These are phyloP conservation scores for Xylaria bambusicola DNA, from an alignment of 495 filamentous ascomycete genomes.

Conservation along the genomic window DNA sequence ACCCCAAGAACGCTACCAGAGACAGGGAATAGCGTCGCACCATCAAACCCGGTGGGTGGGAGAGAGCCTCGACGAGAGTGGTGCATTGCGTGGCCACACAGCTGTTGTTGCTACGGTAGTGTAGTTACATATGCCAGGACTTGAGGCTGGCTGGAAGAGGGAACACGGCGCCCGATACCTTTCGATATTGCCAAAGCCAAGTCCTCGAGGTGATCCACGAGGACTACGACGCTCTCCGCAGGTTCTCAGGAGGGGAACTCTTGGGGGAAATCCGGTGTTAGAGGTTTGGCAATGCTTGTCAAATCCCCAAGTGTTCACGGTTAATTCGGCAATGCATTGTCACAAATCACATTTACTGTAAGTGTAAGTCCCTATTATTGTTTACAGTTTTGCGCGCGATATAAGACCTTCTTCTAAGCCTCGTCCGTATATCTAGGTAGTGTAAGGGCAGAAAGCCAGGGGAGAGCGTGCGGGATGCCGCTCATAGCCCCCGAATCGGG, in stretches of 20 bases:
- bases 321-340: background rate
- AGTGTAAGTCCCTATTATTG: no score
- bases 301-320: background rate
- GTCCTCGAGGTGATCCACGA: conserved; percentile 10
- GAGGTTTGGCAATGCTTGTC: background rate
- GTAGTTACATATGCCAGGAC: background rate
- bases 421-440: no score
- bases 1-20: background rate
- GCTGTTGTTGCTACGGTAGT: background rate
- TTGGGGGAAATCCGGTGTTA: conserved; percentile 4
- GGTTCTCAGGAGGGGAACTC: background rate
- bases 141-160: background rate
- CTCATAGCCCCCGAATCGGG: background rate
- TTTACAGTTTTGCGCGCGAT: no score
- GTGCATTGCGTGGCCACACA: no score
- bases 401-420: no score
- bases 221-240: background rate
- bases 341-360: no score
- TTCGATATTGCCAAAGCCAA: background rate
- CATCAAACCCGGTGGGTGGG: conserved; percentile 1
- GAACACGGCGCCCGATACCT: no score
- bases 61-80: background rate
- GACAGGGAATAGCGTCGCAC: conserved; percentile 6
- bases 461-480: background rate
- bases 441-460: no score